phyloP scores from a whole-genome alignment of 1,284 basidiomycete genomes.

The Melampsora americana region DNA sequence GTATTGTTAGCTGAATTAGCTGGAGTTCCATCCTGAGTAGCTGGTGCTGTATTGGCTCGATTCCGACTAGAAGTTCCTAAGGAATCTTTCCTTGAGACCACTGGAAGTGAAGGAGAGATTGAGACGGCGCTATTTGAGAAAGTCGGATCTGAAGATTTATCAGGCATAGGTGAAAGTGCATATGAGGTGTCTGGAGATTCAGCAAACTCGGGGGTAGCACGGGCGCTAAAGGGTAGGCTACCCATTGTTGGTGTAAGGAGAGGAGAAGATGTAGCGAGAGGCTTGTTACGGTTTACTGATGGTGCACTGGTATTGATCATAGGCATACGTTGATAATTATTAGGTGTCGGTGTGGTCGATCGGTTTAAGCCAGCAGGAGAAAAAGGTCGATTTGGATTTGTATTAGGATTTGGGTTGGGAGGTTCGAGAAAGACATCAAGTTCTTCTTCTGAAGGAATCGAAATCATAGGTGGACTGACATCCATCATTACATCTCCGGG shows the following conservation, averaged over 20 bases:
- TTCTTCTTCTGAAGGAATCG: constrained; percentile 33
- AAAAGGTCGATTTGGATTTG: constrained; percentile 34
- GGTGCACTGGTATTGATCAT: not conserved
- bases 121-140: not conserved
- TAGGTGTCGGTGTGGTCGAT: constrained; percentile 26
- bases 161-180: not conserved
- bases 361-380: constrained; percentile 35
- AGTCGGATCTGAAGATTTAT: not conserved
- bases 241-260: not conserved
- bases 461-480: constrained; percentile 22
- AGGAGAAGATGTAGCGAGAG: not conserved
- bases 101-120: constrained; percentile 17
- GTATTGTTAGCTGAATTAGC: not conserved
- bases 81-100: constrained; percentile 22
- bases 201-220: not conserved
- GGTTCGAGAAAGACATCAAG: constrained; percentile 16
- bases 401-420: not conserved
- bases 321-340: constrained; percentile 7
- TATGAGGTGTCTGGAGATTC: not conserved
- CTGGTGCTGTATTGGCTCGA: constrained; percentile 24
- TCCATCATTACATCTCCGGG: constrained; percentile 12
- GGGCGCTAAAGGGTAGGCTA: not conserved
- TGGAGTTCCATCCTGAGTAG: constrained; percentile 6
- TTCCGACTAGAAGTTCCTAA: constrained; percentile 11
- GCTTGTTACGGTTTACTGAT: not conserved